Conservation (phyloP, 2,329 filamentous ascomycete species). For the Diplocarpon mali region DNA sequence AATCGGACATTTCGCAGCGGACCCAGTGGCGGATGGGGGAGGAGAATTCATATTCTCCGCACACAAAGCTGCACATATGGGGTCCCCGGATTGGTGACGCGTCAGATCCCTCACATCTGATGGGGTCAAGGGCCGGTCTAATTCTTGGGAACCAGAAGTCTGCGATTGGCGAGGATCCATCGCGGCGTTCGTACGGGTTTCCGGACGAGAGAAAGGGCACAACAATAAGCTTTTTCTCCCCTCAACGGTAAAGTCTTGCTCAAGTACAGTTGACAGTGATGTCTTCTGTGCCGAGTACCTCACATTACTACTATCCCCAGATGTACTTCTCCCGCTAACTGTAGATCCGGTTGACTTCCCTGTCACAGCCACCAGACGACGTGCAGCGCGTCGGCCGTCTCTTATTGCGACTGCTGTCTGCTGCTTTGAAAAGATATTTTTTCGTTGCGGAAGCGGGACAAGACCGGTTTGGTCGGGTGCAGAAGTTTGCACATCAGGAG, state of each 20-base stretch:
- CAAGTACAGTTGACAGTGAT: slow-evolving; percentile 55
- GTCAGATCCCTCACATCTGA: slow-evolving; percentile 30
- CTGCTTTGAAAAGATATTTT: slow-evolving; percentile 33
- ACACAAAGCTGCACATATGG: slow-evolving; percentile 53
- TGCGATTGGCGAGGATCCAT: slow-evolving; percentile 14
- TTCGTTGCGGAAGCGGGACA: slow-evolving; percentile 25
- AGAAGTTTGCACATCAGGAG: slow-evolving; percentile 32
- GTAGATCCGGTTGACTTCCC: slow-evolving; percentile 34
- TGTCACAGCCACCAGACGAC: slow-evolving; percentile 38
- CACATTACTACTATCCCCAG: slow-evolving; percentile 29
- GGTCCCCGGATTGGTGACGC: slow-evolving; percentile 42
- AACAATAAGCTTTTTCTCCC: slow-evolving; percentile 69
- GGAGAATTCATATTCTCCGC: slow-evolving; percentile 40
- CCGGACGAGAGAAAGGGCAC: slow-evolving; percentile 59
- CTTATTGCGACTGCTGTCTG: slow-evolving; percentile 53
- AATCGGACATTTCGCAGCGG: slow-evolving; percentile 71
- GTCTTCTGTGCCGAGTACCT: slow-evolving; percentile 36
- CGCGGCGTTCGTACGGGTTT: slow-evolving; percentile 8
- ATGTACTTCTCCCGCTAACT: slow-evolving; percentile 29
- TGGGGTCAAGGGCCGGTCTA: slow-evolving; percentile 19
- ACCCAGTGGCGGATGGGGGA: slow-evolving; percentile 37
- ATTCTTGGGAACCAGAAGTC: slow-evolving; percentile 17
- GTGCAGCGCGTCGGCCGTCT: slow-evolving; percentile 50
- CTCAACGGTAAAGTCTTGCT: slow-evolving; percentile 82
- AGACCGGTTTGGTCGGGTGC: slow-evolving; percentile 19